These are phyloP conservation scores for Pseudonectria buxi DNA, from an alignment of 2,329 filamentous ascomycete species.

Conservation along the genomic window DNA sequence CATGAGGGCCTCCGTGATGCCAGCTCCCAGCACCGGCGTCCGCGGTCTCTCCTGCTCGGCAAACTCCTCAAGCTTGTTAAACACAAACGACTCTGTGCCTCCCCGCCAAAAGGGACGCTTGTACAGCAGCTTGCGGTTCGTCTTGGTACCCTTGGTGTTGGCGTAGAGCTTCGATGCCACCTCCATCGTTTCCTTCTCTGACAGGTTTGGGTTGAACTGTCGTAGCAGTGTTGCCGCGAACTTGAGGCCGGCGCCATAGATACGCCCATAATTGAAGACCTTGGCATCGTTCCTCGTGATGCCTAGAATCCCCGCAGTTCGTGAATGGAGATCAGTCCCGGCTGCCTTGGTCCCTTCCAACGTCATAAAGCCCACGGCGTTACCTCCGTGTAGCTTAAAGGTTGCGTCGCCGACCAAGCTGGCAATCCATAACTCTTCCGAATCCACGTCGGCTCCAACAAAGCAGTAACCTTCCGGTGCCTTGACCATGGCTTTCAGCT, in stretches of 20 bases:
- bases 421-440: conserved; percentile 96
- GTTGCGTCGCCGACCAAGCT: conserved; percentile 90
- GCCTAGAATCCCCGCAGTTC: conserved; percentile 83
- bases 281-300: conserved; percentile 95
- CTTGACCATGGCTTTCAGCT: conserved; percentile 93
- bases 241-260: conserved; percentile 94
- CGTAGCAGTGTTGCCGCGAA: conserved; percentile 85
- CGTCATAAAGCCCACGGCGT: conserved; percentile 98
- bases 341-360: conserved; percentile 91
- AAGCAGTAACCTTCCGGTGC: conserved; percentile 88
- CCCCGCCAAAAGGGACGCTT: conserved; percentile 86
- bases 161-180: conserved; percentile 77
- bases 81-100: conserved; percentile 94
- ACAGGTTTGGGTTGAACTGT: conserved; percentile 84
- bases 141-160: conserved; percentile 86
- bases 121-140: conserved; percentile 62
- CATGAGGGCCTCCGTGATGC: conserved; percentile 94
- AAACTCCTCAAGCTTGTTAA: conserved; percentile 97
- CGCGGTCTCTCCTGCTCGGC: conserved; percentile 87
- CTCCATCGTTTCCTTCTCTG: conserved; percentile 68
- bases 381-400: conserved; percentile 91
- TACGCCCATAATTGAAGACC: conserved; percentile 97
- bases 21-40: conserved; percentile 87
- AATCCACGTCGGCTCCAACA: conserved; percentile 95
- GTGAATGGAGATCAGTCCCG: conserved; percentile 89